Evolutionary conservation across 129 eudicot species (phyloP), one percentile per base, ranked within the genome.

Genomic region (Flaveria bidentis): DNA sequence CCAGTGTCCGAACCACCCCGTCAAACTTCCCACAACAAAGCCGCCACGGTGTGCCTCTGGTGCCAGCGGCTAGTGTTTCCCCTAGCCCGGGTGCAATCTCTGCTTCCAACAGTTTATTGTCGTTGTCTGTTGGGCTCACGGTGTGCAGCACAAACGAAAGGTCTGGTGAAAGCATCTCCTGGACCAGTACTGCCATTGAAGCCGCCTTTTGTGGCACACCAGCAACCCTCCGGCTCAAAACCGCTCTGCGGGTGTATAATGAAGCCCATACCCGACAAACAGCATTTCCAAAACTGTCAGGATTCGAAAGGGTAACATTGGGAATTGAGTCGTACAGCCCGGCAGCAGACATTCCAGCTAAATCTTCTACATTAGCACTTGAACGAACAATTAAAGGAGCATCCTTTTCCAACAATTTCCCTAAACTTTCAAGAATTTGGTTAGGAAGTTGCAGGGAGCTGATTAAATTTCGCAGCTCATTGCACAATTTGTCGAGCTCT

Each of bases 291-390:
- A 93, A 88, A 50, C 72, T 74, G 63, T 26, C 66, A 8, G 96
- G 96, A 76, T 88, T 88, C 25, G 98, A 88, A 28, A 84, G 92
- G 88, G 88, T 88, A 14, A 93, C 97, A 5, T 93, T 93, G 18
- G 98, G 98, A 39, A 93, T 84, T 0, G 98, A 93, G 6, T 90
- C 98, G 17, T 93, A 93, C 6, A 93, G 91, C 6, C 98, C 98
- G 5, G 98, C 98, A 51, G 98, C 98, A 15, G 98, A 93, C 98
- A 93, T 93, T 74, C 98, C 98, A 8, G 97, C 98, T 76, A 93
- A 85, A 84, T 93, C 98, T 84, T 93, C 98, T 0, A 93, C 98
- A 49, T 90, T 93, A 39, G 98, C 98, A 77, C 98, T 93, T 18
- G 98, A 93, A 9, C 98, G 91, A 41, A 90, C 97, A 25, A 90